Conservation (phyloP, 805 yeast genomes). For the Ogataea saltuana region DNA sequence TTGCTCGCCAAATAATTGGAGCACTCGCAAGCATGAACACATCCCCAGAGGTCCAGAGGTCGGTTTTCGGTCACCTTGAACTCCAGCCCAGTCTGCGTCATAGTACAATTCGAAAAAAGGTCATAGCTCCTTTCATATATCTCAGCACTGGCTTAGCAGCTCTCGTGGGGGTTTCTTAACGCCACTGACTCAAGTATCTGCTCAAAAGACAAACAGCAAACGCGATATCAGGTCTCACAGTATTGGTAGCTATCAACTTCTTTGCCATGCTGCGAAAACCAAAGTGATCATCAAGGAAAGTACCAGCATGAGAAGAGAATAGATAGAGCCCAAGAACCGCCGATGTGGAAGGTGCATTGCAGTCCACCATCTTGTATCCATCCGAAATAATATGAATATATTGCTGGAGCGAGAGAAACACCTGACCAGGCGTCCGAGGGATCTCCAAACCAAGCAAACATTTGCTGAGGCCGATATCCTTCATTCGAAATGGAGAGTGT, state of each 20-base stretch:
- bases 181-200: not conserved
- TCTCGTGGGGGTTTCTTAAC: not conserved
- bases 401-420: too few species aligned
- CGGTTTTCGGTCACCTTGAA: not conserved
- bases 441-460: too few species aligned
- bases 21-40: not conserved
- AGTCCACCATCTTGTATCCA: too few species aligned
- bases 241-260: not conserved
- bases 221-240: not conserved
- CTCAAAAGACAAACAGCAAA: not conserved
- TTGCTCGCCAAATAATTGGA: not conserved
- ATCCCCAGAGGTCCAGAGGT: not conserved
- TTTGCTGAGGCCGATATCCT: too few species aligned
- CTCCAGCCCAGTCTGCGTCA: not conserved
- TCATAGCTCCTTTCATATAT: not conserved
- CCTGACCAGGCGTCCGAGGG: too few species aligned
- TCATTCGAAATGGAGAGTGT: too few species aligned
- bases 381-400: too few species aligned
- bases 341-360: too few species aligned
- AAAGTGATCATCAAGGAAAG: not conserved
- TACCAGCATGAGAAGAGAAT: not conserved
- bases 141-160: not conserved
- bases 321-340: not conserved
- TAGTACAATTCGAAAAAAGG: not conserved
- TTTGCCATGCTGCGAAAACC: not conserved